Evolutionary conservation across 192 early-diverging fungal genomes (phyloP).

Genomic region (Entomortierella lignicola): DNA sequence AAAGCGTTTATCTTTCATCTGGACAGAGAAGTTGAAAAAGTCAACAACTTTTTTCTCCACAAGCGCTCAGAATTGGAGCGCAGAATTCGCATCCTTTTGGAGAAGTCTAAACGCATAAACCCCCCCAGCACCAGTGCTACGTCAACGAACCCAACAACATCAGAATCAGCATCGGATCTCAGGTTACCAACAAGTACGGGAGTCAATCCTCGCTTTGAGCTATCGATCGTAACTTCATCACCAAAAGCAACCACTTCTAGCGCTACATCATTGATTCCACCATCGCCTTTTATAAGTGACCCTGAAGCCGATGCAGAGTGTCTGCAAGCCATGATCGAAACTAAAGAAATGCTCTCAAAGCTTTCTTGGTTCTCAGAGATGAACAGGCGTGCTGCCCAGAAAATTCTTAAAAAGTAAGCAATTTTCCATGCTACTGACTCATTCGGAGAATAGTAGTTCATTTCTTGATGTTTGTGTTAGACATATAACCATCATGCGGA

Average conservation of each 20-base stretch:
- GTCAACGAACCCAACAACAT: background rate
- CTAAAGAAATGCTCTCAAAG: slow-evolving; percentile 57
- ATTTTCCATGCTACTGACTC: background rate
- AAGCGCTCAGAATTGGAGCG: slow-evolving; percentile 82
- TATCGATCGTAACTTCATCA: slow-evolving; percentile 29
- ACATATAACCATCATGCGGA: background rate
- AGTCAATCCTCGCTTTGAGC: slow-evolving; percentile 18
- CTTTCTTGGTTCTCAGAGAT: slow-evolving; percentile 64
- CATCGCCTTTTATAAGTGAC: slow-evolving; percentile 49
- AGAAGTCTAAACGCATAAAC: slow-evolving; percentile 58
- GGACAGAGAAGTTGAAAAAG: slow-evolving; percentile 88
- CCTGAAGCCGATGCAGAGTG: slow-evolving; percentile 57
- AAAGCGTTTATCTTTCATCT: slow-evolving; percentile 83
- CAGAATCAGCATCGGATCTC: background rate
- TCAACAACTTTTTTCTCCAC: slow-evolving; percentile 82
- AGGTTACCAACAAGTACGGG: background rate
- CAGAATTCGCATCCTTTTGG: slow-evolving; percentile 68
- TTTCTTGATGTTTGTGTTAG: background rate
- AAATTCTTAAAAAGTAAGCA: slow-evolving; percentile 72
- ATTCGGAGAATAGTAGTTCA: background rate
- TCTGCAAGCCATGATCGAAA: slow-evolving; percentile 58
- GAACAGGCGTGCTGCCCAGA: slow-evolving; percentile 61
- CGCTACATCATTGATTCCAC: slow-evolving; percentile 13
- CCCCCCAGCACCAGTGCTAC: background rate
- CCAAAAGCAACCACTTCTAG: background rate